Conservation (phyloP, 148 eudicot species). For the Euryodendron excelsum region DNA sequence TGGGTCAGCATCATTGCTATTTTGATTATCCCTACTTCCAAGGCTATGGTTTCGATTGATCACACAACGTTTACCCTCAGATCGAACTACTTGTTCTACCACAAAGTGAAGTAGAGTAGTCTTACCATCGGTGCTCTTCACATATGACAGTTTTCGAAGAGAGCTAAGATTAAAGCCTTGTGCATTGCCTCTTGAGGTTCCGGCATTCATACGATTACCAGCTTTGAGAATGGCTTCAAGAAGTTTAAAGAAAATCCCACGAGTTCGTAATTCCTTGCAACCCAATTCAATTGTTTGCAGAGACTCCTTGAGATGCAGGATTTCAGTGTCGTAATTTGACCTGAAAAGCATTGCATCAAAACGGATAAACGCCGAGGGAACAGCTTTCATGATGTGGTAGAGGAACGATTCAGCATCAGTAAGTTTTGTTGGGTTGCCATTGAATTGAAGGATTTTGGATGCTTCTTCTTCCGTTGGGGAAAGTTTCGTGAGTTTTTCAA, state of each 20-base stretch:
- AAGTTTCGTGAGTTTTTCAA: constrained; percentile 46
- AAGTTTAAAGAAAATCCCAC: constrained; percentile 50
- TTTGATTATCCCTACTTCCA: neutral
- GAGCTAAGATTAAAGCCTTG: constrained; percentile 53
- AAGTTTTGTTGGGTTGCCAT: constrained; percentile 47
- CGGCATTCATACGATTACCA: constrained; percentile 60
- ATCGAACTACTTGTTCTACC: constrained; percentile 49
- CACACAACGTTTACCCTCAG: constrained; percentile 41
- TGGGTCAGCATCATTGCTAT: neutral
- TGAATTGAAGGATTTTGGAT: constrained; percentile 43
- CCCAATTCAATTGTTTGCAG: constrained; percentile 44
- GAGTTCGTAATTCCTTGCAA: constrained; percentile 50
- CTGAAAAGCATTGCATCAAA: constrained; percentile 50
- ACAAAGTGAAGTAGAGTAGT: constrained; percentile 65
- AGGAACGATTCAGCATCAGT: constrained; percentile 66
- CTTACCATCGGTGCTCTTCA: constrained; percentile 54
- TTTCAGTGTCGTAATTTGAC: constrained; percentile 45
- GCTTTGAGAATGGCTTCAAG: constrained; percentile 66
- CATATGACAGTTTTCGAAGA: constrained; percentile 45
- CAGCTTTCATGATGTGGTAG: constrained; percentile 35
- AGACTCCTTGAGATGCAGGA: constrained; percentile 39
- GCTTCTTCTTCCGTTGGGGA: constrained; percentile 52
- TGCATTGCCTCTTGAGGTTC: constrained; percentile 55
- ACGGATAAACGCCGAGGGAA: constrained; percentile 55
- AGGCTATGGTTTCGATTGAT: constrained; percentile 14